Evolutionary conservation across 2,329 filamentous ascomycete genomes (phyloP).

Genomic region (Colletotrichum musae): DNA sequence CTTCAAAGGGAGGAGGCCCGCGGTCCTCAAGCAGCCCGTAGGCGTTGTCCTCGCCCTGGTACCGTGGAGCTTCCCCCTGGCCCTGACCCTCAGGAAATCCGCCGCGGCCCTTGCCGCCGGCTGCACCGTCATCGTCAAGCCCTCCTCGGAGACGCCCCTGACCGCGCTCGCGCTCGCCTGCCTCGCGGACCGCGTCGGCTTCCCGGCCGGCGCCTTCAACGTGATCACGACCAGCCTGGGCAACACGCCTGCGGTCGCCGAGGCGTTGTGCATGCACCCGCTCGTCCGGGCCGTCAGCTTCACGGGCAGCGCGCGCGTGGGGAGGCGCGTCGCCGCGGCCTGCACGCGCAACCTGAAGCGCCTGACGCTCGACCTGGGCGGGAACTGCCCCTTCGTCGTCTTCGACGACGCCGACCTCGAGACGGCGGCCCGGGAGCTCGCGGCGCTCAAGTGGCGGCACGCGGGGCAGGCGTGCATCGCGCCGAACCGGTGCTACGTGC

Average conservation of each 20-base stretch:
- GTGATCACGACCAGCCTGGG: constrained; percentile 79
- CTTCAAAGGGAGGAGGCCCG: constrained; percentile 4
- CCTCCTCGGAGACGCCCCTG: constrained; percentile 47
- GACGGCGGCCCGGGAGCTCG: constrained; percentile 70
- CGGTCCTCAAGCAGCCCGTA: constrained; percentile 48
- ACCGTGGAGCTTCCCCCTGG: constrained; percentile 72
- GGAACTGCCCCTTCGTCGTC: constrained; percentile 75
- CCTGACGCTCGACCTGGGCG: constrained; percentile 77
- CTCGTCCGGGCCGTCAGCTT: constrained; percentile 82
- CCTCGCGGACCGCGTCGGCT: constrained; percentile 79
- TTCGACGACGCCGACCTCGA: constrained; percentile 77
- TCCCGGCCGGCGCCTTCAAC: constrained; percentile 82
- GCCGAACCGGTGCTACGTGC: constrained; percentile 71
- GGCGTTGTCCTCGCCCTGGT: constrained; percentile 53
- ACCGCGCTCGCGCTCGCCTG: constrained; percentile 65
- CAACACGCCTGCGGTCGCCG: constrained; percentile 68
- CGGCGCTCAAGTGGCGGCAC: constrained; percentile 67
- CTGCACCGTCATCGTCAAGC: constrained; percentile 75
- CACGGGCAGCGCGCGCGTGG: constrained; percentile 81
- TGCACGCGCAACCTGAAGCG: constrained; percentile 77
- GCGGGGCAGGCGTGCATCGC: constrained; percentile 74
- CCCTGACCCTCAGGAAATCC: constrained; percentile 64
- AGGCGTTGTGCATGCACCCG: constrained; percentile 75
- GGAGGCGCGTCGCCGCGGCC: constrained; percentile 74
- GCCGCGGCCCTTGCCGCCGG: constrained; percentile 76